Evolutionary conservation across 2,329 filamentous ascomycete genomes (phyloP).

Genomic region (Plectosphaerella plurivora): DNA sequence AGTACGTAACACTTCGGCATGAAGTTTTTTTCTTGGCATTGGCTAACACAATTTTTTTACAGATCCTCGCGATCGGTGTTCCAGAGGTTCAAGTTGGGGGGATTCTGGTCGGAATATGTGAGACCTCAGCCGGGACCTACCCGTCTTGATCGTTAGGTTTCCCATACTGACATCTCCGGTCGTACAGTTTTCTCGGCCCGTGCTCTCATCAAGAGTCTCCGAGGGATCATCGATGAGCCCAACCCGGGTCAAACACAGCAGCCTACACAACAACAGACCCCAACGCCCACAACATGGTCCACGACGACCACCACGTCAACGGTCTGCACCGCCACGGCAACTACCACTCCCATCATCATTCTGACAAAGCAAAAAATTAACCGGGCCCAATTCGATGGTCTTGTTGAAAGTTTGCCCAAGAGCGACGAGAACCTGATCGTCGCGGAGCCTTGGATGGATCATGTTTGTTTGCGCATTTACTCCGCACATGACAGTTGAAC

Average conservation of each 20-base stretch:
- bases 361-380: not conserved
- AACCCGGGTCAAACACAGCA: not conserved
- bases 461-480: not conserved
- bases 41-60: not conserved
- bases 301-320: not conserved
- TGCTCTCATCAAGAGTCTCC: not conserved
- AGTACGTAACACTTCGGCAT: not conserved
- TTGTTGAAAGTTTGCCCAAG: not conserved
- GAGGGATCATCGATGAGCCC: not conserved
- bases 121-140: too few relatives aligned
- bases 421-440: not conserved
- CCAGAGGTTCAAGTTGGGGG: not conserved
- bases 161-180: not conserved
- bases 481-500: not conserved
- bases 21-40: not conserved
- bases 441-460: not conserved
- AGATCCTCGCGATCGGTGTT: not conserved
- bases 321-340: not conserved
- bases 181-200: not conserved
- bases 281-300: not conserved
- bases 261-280: not conserved
- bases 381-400: not conserved
- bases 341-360: not conserved
- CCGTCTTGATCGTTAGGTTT: not conserved
- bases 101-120: not conserved